Base-by-base conservation (phyloP, 208 protist genomes). In the Blechomonas ayalai region DNA sequence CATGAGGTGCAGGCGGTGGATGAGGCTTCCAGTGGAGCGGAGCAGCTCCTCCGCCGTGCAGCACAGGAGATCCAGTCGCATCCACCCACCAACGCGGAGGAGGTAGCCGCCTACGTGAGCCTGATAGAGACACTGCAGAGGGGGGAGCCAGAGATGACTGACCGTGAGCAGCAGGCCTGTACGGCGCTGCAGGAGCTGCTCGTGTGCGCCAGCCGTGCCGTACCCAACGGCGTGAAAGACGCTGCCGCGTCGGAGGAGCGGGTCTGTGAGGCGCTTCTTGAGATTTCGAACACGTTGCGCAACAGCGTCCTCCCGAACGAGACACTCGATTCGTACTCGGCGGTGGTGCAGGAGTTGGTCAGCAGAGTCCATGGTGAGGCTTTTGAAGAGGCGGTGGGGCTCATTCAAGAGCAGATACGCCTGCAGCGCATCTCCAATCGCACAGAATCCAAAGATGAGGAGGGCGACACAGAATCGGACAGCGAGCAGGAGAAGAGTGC, bases 281-380 rank as follows among this genome's bases (percentile, higher is more conserved):
- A 75, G 8, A 70, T 90, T 20, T 82, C 77, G 5, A 54, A 68
- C 47, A 54, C 56, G 38, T 57, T 84, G 10, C 59, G 74, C 12
- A 74, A 83, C 15, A 35, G 60, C 31, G 12, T 38, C 16, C 39
- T 79, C 29, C 53, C 67, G 3, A 41, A 66, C 19, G 77, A 70
- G 55, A 40, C 67, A 23, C 59, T 86, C 38, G 59, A 64, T 43
- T 39, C 65, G 34, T 80, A 67, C 40, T 60, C 76, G 20, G 23
- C 31, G 1, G 39, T 78, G 10, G 38, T 85, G 10, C 25, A 59
- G 15, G 34, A 56, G 12, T 38, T 73, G 23, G 47, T 52, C 1
- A 27, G 25, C 2, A 23, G 46, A 23, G 33, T 33, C 7, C 39
- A 44, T 9, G 54, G 63, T 12, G 34, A 31, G 0, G 47, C 42